A percentile compares a stretch with the other conserved stretches of the same genome.
These are phyloP conservation scores for Gloeopeniophorella convolvens DNA, from an alignment of 768 basidiomycete genomes.

Conservation along the genomic window DNA sequence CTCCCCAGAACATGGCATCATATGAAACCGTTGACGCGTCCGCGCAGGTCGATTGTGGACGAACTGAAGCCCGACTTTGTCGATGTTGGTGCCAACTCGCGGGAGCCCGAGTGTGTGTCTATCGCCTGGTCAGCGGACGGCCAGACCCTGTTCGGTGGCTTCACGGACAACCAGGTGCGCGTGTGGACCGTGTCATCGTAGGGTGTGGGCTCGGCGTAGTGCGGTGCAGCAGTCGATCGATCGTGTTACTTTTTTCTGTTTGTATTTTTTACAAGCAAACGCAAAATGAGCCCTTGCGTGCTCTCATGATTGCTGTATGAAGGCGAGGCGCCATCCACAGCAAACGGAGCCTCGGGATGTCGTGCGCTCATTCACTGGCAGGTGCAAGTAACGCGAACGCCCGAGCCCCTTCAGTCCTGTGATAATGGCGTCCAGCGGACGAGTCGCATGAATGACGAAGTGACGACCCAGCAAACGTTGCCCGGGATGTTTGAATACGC, in stretches of 20 bases:
- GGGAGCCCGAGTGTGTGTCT: constrained; percentile 89
- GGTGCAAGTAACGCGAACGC: too few species aligned
- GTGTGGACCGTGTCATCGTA: constrained; percentile 78
- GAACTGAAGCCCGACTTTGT: constrained; percentile 96
- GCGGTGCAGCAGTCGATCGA: constrained; percentile 6
- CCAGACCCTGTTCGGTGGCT: constrained; percentile 94
- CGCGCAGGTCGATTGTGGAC: constrained; percentile 84
- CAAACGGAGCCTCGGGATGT: too few species aligned
- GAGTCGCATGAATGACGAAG: too few species aligned
- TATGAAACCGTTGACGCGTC: neutral
- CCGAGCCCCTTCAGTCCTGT: too few species aligned
- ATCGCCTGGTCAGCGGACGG: constrained; percentile 99
- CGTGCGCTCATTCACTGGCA: too few species aligned
- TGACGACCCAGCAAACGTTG: too few species aligned
- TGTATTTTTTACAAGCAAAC: constrained; percentile 22
- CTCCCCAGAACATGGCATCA: constrained; percentile 3
- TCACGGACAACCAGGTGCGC: constrained; percentile 90
- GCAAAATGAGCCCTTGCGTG: constrained; percentile 19
- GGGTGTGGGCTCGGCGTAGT: constrained; percentile 21
- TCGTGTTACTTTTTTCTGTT: constrained; percentile 18
- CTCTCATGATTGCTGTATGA: neutral
- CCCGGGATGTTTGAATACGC: too few species aligned
- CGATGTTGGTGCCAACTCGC: constrained; percentile 61
- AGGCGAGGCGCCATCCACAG: too few species aligned
- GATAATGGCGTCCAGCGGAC: too few species aligned